These are phyloP conservation scores for Penicillium occitanis DNA, from an alignment of 2,329 filamentous ascomycete species.

Conservation along the genomic window DNA sequence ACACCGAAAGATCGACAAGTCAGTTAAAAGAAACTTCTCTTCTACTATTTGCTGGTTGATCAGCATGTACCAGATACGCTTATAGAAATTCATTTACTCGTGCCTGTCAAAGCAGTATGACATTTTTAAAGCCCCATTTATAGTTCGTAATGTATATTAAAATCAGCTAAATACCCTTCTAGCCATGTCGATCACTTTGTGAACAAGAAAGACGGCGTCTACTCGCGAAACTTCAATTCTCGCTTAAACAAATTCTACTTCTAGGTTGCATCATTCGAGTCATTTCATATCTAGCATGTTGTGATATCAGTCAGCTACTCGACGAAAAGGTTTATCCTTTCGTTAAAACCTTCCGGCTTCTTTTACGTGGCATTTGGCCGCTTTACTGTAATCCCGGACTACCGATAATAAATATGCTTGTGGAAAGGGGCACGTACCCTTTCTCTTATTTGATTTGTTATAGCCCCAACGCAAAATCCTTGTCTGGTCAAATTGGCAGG, in stretches of 20 bases:
- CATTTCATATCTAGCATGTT: no score
- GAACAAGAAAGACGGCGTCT: no score
- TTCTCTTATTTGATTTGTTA: background rate
- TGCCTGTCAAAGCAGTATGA: background rate
- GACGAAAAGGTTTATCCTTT: no score
- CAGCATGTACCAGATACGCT: background rate
- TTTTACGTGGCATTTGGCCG: no score
- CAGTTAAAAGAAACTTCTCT: background rate
- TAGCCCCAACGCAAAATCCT: background rate
- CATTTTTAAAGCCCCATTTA: background rate
- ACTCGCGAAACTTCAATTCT: no score
- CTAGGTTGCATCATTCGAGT: no score
- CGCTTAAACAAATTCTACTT: no score
- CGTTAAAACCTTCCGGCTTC: no score
- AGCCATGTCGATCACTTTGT: background rate
- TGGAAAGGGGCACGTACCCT: background rate
- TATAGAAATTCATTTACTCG: background rate
- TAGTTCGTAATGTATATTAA: background rate
- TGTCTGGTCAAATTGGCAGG: background rate
- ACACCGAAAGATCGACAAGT: constrained; percentile 28
- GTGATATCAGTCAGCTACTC: no score
- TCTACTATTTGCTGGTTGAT: background rate
- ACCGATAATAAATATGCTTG: background rate
- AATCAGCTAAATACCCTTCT: background rate
- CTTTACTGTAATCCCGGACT: background rate